Percentiles rank a stretch among this genome's conserved stretches.
Conservation (phyloP, 2,329 filamentous ascomycete genomes). For the Aureobasidium sp. region DNA sequence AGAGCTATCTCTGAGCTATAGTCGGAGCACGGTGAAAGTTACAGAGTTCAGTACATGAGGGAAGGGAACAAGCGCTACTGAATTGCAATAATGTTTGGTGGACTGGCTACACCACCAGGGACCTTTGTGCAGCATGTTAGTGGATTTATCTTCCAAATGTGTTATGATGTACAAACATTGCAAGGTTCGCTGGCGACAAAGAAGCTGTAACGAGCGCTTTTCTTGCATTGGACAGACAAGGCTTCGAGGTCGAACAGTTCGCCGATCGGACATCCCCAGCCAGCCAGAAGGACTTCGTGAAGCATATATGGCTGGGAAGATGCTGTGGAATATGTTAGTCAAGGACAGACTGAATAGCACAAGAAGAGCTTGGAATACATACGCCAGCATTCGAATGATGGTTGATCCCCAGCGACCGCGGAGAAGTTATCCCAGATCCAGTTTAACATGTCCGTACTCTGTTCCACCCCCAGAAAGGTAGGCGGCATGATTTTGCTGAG, state of each 20-base stretch:
- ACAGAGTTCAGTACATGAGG: background rate
- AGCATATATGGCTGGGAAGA: slow-evolving; percentile 30
- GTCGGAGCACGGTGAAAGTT: background rate
- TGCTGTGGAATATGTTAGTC: slow-evolving; percentile 17
- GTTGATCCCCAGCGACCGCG: slow-evolving; percentile 33
- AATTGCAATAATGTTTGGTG: slow-evolving; percentile 33
- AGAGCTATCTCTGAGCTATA: background rate
- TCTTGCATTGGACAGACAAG: slow-evolving; percentile 36
- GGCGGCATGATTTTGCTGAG: slow-evolving; percentile 34
- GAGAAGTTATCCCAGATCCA: slow-evolving; percentile 35
- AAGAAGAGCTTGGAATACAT: background rate
- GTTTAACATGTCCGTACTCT: slow-evolving; percentile 39
- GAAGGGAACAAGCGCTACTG: background rate
- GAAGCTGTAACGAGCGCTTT: slow-evolving; percentile 37
- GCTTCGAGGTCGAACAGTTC: slow-evolving; percentile 46
- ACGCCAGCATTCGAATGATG: slow-evolving; percentile 34
- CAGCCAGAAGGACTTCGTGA: slow-evolving; percentile 44
- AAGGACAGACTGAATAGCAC: background rate
- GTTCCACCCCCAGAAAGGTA: slow-evolving; percentile 44
- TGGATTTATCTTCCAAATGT: background rate
- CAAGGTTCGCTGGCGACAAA: slow-evolving; percentile 44
- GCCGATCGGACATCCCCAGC: slow-evolving; percentile 47
- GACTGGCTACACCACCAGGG: slow-evolving; percentile 32
- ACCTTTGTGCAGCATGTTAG: slow-evolving; percentile 18
- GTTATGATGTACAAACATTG: slow-evolving; percentile 31